Conservation (phyloP, 495 filamentous ascomycete genomes). For the Lindgomyces ingoldianus region DNA sequence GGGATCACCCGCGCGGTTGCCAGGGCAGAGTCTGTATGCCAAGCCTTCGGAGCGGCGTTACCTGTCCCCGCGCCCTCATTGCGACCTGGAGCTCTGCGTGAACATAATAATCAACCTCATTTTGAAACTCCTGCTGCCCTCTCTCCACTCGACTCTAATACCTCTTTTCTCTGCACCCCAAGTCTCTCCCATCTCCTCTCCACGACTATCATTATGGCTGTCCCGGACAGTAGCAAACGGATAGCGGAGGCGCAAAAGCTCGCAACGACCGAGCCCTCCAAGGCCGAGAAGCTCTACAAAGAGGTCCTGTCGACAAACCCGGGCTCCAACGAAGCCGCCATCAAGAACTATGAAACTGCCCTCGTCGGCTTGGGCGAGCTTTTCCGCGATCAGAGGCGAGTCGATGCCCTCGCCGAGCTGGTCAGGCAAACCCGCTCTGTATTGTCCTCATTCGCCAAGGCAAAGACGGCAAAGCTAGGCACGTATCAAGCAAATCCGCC, state of each 20-base stretch:
- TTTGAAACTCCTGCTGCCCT: neutral
- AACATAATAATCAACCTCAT: neutral
- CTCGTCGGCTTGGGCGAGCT: constrained; percentile 85
- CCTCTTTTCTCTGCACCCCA: neutral
- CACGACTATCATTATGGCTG: constrained; percentile 52
- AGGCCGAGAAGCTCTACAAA: constrained; percentile 82
- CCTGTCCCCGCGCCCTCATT: neutral
- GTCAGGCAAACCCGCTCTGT: constrained; percentile 87
- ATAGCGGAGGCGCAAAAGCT: constrained; percentile 85
- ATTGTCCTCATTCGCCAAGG: constrained; percentile 94
- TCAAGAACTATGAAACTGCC: constrained; percentile 84
- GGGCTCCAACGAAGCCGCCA: constrained; percentile 77
- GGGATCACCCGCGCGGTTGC: too few species aligned
- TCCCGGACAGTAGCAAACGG: constrained; percentile 56
- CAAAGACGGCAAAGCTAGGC: constrained; percentile 98
- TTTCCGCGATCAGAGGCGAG: constrained; percentile 81
- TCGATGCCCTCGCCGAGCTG: constrained; percentile 82
- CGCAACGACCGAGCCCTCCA: constrained; percentile 70
- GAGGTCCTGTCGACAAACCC: constrained; percentile 83
- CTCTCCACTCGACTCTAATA: neutral
- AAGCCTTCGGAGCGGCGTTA: neutral
- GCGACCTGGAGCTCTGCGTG: constrained; percentile 20
- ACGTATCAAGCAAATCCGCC: constrained; percentile 39
- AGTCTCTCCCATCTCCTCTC: constrained; percentile 1
- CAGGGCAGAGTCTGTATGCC: neutral